Evolutionary conservation across 305 asterid species (phyloP), one percentile per base, ranked within the genome.

Genomic region (Solanum hybrid): DNA sequence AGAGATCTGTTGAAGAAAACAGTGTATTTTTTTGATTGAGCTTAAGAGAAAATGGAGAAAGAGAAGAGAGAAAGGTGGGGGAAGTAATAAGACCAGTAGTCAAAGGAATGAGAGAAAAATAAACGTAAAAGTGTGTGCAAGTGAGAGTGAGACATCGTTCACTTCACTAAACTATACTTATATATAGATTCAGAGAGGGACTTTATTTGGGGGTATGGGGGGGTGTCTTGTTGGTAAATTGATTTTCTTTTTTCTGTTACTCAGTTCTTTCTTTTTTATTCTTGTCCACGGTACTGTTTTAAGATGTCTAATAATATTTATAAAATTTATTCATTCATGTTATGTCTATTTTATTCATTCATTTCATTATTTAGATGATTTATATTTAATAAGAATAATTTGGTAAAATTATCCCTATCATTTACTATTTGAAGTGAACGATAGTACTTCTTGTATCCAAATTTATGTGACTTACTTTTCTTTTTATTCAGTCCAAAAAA

Each of bases 141-240:
- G 89, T 69, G 66, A 38, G 89, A 72, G 42, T 73, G 89, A 87
- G 72, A 40, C 89, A 38, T 73, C 12, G 46, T 38, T 87, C 40
- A 85, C 87, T 85, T 56, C 75, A 85, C 87, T 60, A 84, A 84
- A 84, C 75, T 31, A 51, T 84, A 56, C 75, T 31, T 85, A 85
- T 85, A 84, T 82, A 84, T 82, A 84, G 89, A 20, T 26, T 32
- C 42, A 16, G 20, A 38, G 89, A 27, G 85, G 24, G 36, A 73
- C 89, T 87, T 38, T 29, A 36, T 24, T 86, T 34, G 6, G 29
- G 20, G 81, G 27, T 22, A 10, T 24, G 29, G 66, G 37, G 37
- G 13, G 37, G 37, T n/a, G 79, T 37, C 38, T n/a, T 4, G 2
- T 38, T 86, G 7, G 35, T 27, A 72, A 72, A 26, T 26, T 72